phyloP scores from a whole-genome alignment of 352 stramenopile species.

The Pythium volutum region DNA sequence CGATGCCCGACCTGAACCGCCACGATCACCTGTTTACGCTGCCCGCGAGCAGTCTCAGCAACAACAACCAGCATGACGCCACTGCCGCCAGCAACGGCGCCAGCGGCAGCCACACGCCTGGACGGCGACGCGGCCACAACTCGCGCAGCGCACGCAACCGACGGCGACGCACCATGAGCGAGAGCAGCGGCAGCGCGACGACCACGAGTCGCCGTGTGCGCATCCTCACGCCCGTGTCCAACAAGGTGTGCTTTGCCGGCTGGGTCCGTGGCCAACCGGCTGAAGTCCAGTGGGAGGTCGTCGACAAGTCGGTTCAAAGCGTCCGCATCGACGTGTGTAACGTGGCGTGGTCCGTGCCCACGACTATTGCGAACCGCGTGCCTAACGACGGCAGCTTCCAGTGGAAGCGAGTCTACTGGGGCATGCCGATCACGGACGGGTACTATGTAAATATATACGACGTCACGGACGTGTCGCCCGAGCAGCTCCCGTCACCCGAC shows the following conservation, averaged over 20 bases:
- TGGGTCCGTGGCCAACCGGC: constrained; percentile 79
- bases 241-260: constrained; percentile 43
- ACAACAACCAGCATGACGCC: constrained; percentile 18
- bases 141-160: constrained; percentile 21
- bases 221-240: constrained; percentile 48
- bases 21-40: constrained; percentile 28
- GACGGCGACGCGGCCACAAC: constrained; percentile 21
- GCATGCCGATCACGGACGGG: constrained; percentile 78
- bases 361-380: constrained; percentile 65
- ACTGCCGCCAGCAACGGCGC: neutral
- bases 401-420: constrained; percentile 82
- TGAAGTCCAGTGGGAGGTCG: constrained; percentile 74
- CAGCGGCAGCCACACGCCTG: constrained; percentile 12
- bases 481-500: constrained; percentile 21
- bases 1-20: constrained; percentile 15
- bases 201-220: constrained; percentile 39
- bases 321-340: constrained; percentile 88
- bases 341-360: constrained; percentile 73
- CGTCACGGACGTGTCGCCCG: constrained; percentile 46
- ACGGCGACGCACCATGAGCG: constrained; percentile 30
- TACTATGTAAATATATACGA: constrained; percentile 90
- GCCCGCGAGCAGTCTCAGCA: constrained; percentile 18
- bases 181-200: constrained; percentile 26
- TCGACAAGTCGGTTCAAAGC: constrained; percentile 61
- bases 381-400: constrained; percentile 66